Percentiles rank a stretch among this genome's conserved stretches.
These are phyloP conservation scores for Lachancea sp. DNA, from an alignment of 805 yeast genomes.

Conservation along the genomic window DNA sequence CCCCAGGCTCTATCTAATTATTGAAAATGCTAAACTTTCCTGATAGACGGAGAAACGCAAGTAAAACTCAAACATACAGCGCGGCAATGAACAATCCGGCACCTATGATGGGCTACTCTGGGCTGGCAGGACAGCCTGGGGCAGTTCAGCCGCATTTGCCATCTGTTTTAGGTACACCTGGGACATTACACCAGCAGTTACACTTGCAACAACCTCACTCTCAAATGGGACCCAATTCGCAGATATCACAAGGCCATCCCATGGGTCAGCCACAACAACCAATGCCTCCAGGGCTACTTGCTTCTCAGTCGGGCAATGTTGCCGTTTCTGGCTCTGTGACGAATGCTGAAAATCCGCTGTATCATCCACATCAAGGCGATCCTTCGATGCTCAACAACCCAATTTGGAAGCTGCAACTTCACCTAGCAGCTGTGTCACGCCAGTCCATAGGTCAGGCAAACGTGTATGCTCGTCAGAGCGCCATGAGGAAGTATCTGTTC, in stretches of 20 bases:
- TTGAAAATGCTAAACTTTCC: too few relatives aligned
- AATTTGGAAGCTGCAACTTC: constrained; percentile 34
- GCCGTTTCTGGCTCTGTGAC: neutral
- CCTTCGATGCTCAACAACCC: constrained; percentile 29
- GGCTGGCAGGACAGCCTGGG: constrained; percentile 10
- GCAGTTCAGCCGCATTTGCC: constrained; percentile 8
- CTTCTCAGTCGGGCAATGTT: neutral
- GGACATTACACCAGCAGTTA: constrained; percentile 9
- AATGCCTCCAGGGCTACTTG: constrained; percentile 8
- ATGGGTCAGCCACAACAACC: constrained; percentile 2
- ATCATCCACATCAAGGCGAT: constrained; percentile 33
- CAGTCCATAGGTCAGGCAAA: constrained; percentile 33
- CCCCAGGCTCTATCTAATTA: too few relatives aligned
- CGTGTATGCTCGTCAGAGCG: constrained; percentile 35
- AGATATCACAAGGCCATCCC: constrained; percentile 17
- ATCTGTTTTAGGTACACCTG: constrained; percentile 12
- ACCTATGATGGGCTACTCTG: constrained; percentile 10
- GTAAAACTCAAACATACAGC: too few relatives aligned
- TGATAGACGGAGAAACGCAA: too few relatives aligned
- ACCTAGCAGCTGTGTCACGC: constrained; percentile 29
- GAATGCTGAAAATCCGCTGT: constrained; percentile 30
- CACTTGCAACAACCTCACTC: constrained; percentile 9
- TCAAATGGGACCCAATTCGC: constrained; percentile 16
- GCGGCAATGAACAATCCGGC: constrained; percentile 10
- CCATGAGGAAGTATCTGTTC: constrained; percentile 31